Evolutionary conservation across 129 eudicot species (phyloP).

Genomic region (Helichrysum umbraculigerum): DNA sequence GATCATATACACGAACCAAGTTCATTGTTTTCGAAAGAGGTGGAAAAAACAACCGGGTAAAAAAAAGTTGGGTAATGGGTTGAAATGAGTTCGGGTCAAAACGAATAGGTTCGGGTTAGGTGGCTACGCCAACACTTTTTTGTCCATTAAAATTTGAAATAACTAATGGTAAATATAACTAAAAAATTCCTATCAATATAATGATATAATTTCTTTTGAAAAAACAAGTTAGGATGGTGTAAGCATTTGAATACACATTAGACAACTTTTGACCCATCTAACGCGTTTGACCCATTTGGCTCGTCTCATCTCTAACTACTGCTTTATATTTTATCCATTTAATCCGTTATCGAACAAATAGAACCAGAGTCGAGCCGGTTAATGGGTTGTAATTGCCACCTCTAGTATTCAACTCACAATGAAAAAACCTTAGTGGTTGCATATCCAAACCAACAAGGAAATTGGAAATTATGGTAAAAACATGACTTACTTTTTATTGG

Average conservation of each 20-base stretch:
- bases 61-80: background rate
- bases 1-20: background rate
- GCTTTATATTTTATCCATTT: background rate
- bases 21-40: background rate
- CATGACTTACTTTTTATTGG: slow-evolving; percentile 57
- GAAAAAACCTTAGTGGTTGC: background rate
- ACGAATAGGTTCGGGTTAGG: background rate
- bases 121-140: background rate
- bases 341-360: background rate
- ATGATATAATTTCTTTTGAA: too few relatives aligned
- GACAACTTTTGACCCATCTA: too few relatives aligned
- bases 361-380: background rate
- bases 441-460: background rate
- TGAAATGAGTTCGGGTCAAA: background rate
- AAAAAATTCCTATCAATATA: too few relatives aligned
- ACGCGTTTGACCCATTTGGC: too few relatives aligned
- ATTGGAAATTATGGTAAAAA: background rate
- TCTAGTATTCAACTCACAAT: background rate
- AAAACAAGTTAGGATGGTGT: too few relatives aligned
- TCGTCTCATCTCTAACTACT: background rate
- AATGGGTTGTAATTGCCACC: background rate
- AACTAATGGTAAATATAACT: too few relatives aligned
- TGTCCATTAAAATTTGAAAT: too few relatives aligned
- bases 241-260: too few relatives aligned
- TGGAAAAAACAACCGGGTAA: background rate